A percentile compares a stretch with the other conserved stretches of the same genome.
Conservation (phyloP, 257 asterid genomes). For the Capsicum pubescens region DNA sequence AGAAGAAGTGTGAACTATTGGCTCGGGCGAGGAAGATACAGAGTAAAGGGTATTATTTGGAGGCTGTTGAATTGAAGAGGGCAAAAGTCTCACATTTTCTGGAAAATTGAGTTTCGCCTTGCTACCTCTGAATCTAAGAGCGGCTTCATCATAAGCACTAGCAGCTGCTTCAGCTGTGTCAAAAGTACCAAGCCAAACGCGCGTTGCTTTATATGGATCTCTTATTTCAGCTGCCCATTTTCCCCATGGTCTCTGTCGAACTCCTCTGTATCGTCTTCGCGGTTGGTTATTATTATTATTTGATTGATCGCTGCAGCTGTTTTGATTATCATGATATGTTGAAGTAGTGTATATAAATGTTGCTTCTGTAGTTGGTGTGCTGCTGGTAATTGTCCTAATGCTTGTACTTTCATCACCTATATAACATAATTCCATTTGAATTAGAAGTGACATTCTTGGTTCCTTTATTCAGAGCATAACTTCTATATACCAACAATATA, state of each 20-base stretch:
- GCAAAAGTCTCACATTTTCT: constrained; percentile 46
- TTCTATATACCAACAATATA: neutral
- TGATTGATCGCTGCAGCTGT: neutral
- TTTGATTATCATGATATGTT: neutral
- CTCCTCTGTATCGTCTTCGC: constrained; percentile 55
- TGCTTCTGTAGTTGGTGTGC: constrained; percentile 39
- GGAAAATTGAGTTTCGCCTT: constrained; percentile 73
- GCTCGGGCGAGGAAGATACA: constrained; percentile 28
- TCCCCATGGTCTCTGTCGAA: constrained; percentile 66
- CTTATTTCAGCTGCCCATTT: constrained; percentile 71
- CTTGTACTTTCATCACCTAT: constrained; percentile 28
- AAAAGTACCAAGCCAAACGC: constrained; percentile 70
- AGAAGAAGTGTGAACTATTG: constrained; percentile 33
- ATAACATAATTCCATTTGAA: neutral
- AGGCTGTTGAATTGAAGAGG: constrained; percentile 3
- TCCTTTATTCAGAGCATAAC: neutral
- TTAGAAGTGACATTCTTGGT: too few species aligned
- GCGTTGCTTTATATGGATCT: constrained; percentile 57
- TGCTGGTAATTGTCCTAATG: constrained; percentile 34
- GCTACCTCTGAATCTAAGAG: constrained; percentile 55
- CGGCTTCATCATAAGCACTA: constrained; percentile 61
- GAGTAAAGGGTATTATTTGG: constrained; percentile 24
- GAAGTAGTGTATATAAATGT: constrained; percentile 42
- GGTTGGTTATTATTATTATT: constrained; percentile 11
- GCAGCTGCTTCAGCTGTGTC: constrained; percentile 61